Conservation (phyloP, 2,329 filamentous ascomycete species). For the Fusarium euwallaceae region DNA sequence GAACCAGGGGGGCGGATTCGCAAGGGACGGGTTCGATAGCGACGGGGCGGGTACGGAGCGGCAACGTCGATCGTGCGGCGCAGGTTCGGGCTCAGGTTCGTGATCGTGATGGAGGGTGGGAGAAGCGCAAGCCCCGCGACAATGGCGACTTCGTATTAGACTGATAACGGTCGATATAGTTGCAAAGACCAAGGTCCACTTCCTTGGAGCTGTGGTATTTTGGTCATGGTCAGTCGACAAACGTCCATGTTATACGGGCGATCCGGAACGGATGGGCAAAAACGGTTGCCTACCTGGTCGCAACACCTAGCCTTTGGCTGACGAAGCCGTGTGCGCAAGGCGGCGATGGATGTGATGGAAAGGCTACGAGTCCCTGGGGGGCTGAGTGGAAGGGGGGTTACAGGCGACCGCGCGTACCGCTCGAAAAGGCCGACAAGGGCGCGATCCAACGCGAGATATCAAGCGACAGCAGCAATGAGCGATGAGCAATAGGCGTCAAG, state of each 20-base stretch:
- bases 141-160: constrained; percentile 31
- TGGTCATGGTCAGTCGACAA: constrained; percentile 41
- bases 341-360: constrained; percentile 25
- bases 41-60: constrained; percentile 40
- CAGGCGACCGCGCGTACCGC: constrained; percentile 51
- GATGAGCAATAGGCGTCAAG: constrained; percentile 25
- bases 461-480: constrained; percentile 23
- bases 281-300: constrained; percentile 24
- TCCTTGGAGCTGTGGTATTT: constrained; percentile 28
- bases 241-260: constrained; percentile 40
- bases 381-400: constrained; percentile 40
- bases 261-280: constrained; percentile 22
- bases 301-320: constrained; percentile 25
- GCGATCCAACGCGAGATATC: constrained; percentile 8
- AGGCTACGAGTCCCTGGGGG: constrained; percentile 39
- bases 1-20: constrained; percentile 36
- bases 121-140: constrained; percentile 23
- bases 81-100: constrained; percentile 37
- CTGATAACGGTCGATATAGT: constrained; percentile 20
- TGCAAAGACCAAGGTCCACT: constrained; percentile 18
- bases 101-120: constrained; percentile 41
- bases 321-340: constrained; percentile 40
- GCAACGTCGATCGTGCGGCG: constrained; percentile 46
- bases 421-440: constrained; percentile 38
- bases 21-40: constrained; percentile 32